phyloP scores from a whole-genome alignment of 192 early-diverging fungal species.

The Linnemannia exigua region DNA sequence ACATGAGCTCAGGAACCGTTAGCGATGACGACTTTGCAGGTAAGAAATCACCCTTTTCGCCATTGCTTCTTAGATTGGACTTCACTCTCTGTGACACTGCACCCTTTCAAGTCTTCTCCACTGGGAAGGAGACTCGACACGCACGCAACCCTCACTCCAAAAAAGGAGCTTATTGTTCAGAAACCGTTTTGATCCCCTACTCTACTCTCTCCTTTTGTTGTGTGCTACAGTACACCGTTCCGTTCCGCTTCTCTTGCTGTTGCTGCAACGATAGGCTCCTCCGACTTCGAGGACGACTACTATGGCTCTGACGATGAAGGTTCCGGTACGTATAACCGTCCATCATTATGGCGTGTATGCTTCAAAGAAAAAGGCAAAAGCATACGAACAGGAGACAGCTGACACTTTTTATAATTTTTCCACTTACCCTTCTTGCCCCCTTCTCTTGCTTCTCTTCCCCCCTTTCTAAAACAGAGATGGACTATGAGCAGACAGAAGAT shows the following conservation, averaged over 20 bases:
- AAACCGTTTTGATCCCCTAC: neutral
- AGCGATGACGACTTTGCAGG: slow-evolving; percentile 44
- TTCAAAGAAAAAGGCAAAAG: neutral
- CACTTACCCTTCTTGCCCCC: neutral
- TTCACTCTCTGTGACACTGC: too few relatives aligned
- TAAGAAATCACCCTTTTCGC: neutral
- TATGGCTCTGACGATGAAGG: slow-evolving; percentile 27
- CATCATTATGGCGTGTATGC: neutral
- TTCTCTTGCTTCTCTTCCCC: neutral
- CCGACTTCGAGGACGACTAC: slow-evolving; percentile 29
- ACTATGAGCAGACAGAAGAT: slow-evolving; percentile 67
- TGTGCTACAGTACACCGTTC: neutral
- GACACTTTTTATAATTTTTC: neutral
- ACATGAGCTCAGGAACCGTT: slow-evolving; percentile 29
- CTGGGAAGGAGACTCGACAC: neutral
- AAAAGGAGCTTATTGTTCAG: neutral
- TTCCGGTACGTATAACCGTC: slow-evolving; percentile 22
- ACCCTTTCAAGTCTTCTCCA: too few relatives aligned
- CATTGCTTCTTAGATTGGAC: too few relatives aligned
- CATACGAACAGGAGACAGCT: slow-evolving; percentile 6
- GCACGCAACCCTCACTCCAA: neutral
- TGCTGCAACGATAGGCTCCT: slow-evolving; percentile 16
- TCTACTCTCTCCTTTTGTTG: neutral
- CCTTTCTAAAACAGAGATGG: slow-evolving; percentile 22
- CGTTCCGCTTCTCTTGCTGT: neutral